Conservation (phyloP, 805 yeast genomes). For the Ogataea populi-albae region DNA sequence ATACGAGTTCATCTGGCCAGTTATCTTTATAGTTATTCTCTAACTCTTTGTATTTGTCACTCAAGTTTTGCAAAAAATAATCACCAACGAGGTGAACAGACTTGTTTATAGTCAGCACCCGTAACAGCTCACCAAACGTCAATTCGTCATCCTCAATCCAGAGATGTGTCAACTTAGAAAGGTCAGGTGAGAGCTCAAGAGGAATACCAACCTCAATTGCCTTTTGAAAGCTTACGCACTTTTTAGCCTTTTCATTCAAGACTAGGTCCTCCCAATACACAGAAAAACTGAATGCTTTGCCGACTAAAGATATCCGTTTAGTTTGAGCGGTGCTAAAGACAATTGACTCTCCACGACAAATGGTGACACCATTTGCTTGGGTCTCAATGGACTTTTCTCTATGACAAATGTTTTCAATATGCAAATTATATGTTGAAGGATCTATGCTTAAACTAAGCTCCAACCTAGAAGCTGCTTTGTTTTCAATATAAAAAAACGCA, state of each 20-base stretch:
- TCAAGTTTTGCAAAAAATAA: neutral
- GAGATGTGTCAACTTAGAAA: slow-evolving; percentile 2
- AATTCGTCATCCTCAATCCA: neutral
- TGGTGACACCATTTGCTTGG: slow-evolving; percentile 8
- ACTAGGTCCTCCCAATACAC: slow-evolving; percentile 7
- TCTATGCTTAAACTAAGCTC: slow-evolving; percentile 11
- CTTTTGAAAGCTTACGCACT: neutral
- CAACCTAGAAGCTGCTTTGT: slow-evolving; percentile 14
- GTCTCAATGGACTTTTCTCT: slow-evolving; percentile 9
- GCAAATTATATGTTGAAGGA: slow-evolving; percentile 1
- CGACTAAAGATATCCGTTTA: slow-evolving; percentile 5
- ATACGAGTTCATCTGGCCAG: slow-evolving; percentile 6
- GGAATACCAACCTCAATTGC: slow-evolving; percentile 1
- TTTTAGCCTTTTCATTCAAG: slow-evolving; percentile 1
- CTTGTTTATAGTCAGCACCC: neutral
- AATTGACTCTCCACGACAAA: slow-evolving; percentile 7
- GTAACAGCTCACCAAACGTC: slow-evolving; percentile 1
- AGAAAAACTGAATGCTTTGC: slow-evolving; percentile 8
- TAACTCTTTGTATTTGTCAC: neutral
- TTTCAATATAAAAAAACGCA: slow-evolving; percentile 10
- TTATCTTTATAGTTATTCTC: slow-evolving; percentile 4
- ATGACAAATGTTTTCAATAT: slow-evolving; percentile 10
- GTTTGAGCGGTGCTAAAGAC: neutral
- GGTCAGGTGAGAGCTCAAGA: slow-evolving; percentile 1
- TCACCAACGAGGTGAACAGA: neutral